Percentiles rank a stretch among this genome's conserved stretches.
phyloP scores from a whole-genome alignment of 495 filamentous ascomycete species.

The Lindgomyces ingoldianus region DNA sequence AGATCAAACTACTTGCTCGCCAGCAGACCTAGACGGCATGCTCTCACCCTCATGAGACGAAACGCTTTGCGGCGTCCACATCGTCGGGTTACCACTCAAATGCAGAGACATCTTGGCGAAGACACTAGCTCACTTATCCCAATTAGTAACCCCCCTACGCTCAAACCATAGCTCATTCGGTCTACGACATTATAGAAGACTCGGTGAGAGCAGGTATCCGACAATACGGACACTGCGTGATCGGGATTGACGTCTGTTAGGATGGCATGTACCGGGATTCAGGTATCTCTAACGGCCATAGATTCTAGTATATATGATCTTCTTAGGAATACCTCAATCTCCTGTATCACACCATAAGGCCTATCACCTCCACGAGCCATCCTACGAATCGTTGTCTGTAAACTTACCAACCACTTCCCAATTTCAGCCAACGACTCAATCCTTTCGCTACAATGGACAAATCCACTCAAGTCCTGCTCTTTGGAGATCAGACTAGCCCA shows the following conservation, averaged over 20 bases:
- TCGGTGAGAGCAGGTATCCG: neutral
- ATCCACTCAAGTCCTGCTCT: conserved; percentile 24
- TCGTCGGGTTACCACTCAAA: neutral
- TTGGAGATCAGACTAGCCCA: conserved; percentile 25
- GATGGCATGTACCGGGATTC: neutral
- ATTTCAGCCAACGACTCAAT: conserved; percentile 11
- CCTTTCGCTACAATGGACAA: conserved; percentile 25
- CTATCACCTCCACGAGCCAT: neutral
- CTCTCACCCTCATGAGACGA: neutral
- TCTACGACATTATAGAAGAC: conserved; percentile 2
- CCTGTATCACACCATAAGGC: conserved; percentile 3
- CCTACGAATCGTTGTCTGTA: conserved; percentile 19
- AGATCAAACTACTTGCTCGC: too few species aligned
- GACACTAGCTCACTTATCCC: neutral
- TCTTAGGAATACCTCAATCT: neutral
- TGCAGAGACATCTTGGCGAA: neutral
- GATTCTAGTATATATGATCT: conserved; percentile 15
- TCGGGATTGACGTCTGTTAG: neutral
- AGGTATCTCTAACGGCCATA: conserved; percentile 3
- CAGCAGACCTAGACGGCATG: neutral
- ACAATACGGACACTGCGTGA: conserved; percentile 9
- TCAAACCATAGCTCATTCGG: conserved; percentile 16
- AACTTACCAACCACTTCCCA: conserved; percentile 12
- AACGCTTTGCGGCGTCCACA: neutral
- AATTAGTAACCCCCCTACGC: too few species aligned